phyloP scores from a whole-genome alignment of 1,139 yeast genomes.

The Saccharomyces hybrid region DNA sequence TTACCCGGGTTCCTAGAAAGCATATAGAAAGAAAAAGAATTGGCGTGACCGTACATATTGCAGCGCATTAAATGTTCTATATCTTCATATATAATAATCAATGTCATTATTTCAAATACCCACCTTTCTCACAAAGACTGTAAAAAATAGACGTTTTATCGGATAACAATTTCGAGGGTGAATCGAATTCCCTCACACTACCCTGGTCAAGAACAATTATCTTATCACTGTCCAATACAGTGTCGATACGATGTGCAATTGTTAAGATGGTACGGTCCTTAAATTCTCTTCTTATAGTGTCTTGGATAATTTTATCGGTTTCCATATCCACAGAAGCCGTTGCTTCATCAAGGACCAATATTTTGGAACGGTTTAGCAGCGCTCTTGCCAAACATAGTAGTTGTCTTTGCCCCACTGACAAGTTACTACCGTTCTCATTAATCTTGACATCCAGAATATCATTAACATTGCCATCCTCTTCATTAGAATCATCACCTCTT shows the following conservation, averaged over 20 bases:
- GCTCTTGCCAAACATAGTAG: constrained; percentile 72
- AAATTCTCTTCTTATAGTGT: constrained; percentile 61
- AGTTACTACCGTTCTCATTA: constrained; percentile 63
- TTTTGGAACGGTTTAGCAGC: constrained; percentile 50
- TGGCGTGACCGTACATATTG: neutral
- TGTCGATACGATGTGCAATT: constrained; percentile 77
- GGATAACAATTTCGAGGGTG: constrained; percentile 46
- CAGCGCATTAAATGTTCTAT: neutral
- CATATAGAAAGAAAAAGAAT: neutral
- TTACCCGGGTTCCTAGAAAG: neutral
- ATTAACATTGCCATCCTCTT: constrained; percentile 13
- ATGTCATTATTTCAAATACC: constrained; percentile 20
- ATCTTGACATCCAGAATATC: constrained; percentile 38
- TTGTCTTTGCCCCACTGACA: constrained; percentile 75
- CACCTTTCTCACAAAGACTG: constrained; percentile 45
- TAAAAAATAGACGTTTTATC: constrained; percentile 44
- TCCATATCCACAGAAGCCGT: constrained; percentile 81
- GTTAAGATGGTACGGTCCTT: constrained; percentile 63
- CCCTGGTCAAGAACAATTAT: constrained; percentile 68
- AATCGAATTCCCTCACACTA: constrained; percentile 58
- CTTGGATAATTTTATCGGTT: constrained; percentile 68
- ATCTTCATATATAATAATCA: neutral
- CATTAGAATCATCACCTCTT: constrained; percentile 21
- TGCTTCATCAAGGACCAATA: constrained; percentile 72
- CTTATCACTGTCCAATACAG: constrained; percentile 71